phyloP scores from a whole-genome alignment of 73 alveolate genomes.

The Urostyla sp. region DNA sequence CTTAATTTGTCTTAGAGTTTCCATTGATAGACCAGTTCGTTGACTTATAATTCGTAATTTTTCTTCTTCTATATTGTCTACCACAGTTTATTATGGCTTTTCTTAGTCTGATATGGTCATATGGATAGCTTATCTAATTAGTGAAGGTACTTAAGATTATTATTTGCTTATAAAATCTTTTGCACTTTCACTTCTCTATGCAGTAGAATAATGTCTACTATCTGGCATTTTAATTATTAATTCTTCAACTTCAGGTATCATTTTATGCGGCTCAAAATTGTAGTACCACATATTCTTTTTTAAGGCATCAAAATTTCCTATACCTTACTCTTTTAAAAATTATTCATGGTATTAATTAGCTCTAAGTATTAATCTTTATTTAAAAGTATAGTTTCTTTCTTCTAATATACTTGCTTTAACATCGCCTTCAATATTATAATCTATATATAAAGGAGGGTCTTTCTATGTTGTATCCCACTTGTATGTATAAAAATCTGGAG shows the following conservation, averaged over 20 bases:
- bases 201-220: not conserved
- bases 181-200: conserved; percentile 32
- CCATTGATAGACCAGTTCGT: conserved; percentile 47
- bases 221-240: not conserved
- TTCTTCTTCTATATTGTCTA: not conserved
- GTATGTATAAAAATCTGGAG: conserved; percentile 30
- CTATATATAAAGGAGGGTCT: not conserved
- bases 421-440: not conserved
- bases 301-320: conserved; percentile 11
- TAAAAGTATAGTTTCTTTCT: conserved; percentile 1
- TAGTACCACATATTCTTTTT: conserved; percentile 45
- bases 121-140: not conserved
- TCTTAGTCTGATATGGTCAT: not conserved
- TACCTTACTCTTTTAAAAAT: not conserved
- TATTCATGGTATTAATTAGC: not conserved
- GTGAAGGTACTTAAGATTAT: not conserved
- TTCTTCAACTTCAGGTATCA: not conserved
- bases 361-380: conserved; percentile 16
- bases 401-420: not conserved
- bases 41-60: conserved; percentile 6
- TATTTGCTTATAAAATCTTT: conserved; percentile 31
- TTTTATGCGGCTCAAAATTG: conserved; percentile 40
- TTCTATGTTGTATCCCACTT: conserved; percentile 12
- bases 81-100: not conserved
- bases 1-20: conserved; percentile 7